Conservation (phyloP, 257 asterid genomes). For the Ligustrum vulgare region DNA sequence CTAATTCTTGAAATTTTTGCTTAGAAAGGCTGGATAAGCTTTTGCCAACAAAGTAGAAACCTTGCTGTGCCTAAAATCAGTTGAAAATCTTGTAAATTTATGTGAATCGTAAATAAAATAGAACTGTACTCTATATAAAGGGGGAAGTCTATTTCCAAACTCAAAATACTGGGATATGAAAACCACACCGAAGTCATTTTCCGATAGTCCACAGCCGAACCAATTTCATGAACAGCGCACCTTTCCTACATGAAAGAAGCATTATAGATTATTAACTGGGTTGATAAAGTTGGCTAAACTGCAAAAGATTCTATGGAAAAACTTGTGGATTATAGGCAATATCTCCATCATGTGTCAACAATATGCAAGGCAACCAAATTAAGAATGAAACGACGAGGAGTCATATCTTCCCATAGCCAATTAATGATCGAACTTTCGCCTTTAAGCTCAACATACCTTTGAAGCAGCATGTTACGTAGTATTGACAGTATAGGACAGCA, state of each 20-base stretch:
- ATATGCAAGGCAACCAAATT: not conserved
- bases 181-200: conserved; percentile 64
- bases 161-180: not conserved
- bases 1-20: conserved; percentile 64
- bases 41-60: conserved; percentile 30
- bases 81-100: not conserved
- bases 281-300: not conserved
- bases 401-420: not conserved
- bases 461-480: too few species aligned
- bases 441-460: not conserved
- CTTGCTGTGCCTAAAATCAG: not conserved
- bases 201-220: conserved; percentile 85
- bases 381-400: conserved; percentile 1
- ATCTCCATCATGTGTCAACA: not conserved
- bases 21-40: conserved; percentile 53
- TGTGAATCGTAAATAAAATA: not conserved
- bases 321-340: not conserved
- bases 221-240: conserved; percentile 79
- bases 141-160: not conserved
- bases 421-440: not conserved
- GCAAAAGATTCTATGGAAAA: not conserved
- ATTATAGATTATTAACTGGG: conserved; percentile 17
- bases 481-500: too few species aligned
- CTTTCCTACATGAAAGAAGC: conserved; percentile 65
- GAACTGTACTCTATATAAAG: not conserved